Base-by-base conservation (phyloP, 2,329 filamentous ascomycete genomes). In the Hypocrella siamensis region DNA sequence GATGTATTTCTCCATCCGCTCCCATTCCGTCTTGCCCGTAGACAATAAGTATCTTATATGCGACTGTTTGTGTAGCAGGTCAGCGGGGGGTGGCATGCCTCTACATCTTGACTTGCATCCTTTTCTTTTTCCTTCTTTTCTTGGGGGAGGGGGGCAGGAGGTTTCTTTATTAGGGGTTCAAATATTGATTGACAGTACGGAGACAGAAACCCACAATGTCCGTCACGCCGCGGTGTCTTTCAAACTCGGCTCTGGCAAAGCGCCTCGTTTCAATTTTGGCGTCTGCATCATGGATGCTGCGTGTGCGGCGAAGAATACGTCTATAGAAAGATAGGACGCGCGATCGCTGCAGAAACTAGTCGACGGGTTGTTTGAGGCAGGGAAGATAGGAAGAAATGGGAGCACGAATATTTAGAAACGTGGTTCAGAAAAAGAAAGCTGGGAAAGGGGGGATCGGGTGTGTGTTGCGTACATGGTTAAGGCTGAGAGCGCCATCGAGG, bases 1-100 rank as follows among this genome's bases (percentile, higher is more conserved):
- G 40, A 58, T 51, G 46, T 58, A 57, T 41, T 53, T 49, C 51
- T 58, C 69, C 65, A 75, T 74, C 32, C 50, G 60, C 42, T 77
- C 68, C 71, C 72, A 77, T 46, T 77, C 66, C 17, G 70, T 72
- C 54, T 73, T 76, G 32, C 73, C 73, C 4, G 66, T 75, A 8
- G 71, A 75, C 35, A 76, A 49, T 24, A 78, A 60, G 47, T 76
- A 77, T 35, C 67, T 61, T 40, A 76, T 70, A 43, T 77, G 72
- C 40, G 54, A 52, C 69, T 73, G 17, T 6, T 4, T 21, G 18
- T 26, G 21, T 22, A 18, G 17, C 10, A n/a, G 7, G 25, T 27
- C 25, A 27, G 12, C 21, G 21, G 7, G 21, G 7, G 7, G 21
- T 22, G 7, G 7, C 21, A 22, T 7, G 7, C 7, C 12, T 22